Evolutionary conservation across 2,329 filamentous ascomycete genomes (phyloP).

Genomic region (Penicillium sp.): DNA sequence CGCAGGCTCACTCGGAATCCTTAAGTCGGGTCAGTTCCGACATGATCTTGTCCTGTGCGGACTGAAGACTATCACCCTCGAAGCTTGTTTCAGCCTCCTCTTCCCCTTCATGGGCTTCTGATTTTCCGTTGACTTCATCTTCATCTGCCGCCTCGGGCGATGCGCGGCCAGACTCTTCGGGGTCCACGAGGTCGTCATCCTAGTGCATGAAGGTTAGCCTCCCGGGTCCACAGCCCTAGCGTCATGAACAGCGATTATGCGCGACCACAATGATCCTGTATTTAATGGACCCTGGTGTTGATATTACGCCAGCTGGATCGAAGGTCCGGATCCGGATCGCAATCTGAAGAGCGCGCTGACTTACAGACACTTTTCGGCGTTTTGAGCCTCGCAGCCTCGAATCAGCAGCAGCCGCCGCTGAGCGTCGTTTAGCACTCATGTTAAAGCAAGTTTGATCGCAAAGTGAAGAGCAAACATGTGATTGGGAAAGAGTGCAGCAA

Average conservation of each 20-base stretch:
- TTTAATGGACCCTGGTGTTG: not conserved
- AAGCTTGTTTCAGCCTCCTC: slow-evolving; percentile 56
- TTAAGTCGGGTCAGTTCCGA: slow-evolving; percentile 52
- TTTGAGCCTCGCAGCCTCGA: slow-evolving; percentile 52
- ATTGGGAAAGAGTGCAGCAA: not conserved
- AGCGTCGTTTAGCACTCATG: slow-evolving; percentile 52
- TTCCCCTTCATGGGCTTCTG: slow-evolving; percentile 40
- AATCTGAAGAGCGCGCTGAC: slow-evolving; percentile 29
- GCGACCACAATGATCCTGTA: not conserved
- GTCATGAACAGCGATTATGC: not conserved
- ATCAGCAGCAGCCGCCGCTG: slow-evolving; percentile 45
- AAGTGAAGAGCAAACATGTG: no score
- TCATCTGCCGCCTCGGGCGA: slow-evolving; percentile 25
- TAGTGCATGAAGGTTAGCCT: slow-evolving; percentile 7
- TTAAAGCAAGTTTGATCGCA: not conserved
- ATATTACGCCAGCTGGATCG: not conserved
- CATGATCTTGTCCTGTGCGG: slow-evolving; percentile 80
- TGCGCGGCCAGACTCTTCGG: slow-evolving; percentile 20
- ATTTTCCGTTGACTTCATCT: slow-evolving; percentile 10
- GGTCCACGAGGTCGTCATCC: slow-evolving; percentile 17
- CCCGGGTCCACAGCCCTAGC: not conserved
- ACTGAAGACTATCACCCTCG: slow-evolving; percentile 68
- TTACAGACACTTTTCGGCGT: slow-evolving; percentile 55
- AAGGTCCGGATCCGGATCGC: not conserved
- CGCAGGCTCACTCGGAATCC: slow-evolving; percentile 38